phyloP scores from a whole-genome alignment of 208 protist species.

The Leishmania turanica region DNA sequence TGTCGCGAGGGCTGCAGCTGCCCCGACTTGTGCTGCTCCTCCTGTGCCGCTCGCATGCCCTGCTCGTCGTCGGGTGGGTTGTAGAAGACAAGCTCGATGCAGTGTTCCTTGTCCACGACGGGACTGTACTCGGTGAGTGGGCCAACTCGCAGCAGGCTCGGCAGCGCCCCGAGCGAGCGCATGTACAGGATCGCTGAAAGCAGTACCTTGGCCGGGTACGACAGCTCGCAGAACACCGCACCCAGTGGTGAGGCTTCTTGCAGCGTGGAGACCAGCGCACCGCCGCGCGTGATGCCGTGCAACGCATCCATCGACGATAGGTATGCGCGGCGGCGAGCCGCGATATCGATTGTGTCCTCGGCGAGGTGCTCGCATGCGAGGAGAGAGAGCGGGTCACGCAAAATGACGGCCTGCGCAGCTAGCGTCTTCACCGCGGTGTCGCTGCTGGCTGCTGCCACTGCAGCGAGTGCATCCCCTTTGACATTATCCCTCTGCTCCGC shows the following conservation, averaged over 20 bases:
- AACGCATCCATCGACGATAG: slow-evolving; percentile 19
- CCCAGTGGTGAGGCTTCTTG: slow-evolving; percentile 27
- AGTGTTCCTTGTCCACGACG: slow-evolving; percentile 82
- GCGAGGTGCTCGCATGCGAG: slow-evolving; percentile 59
- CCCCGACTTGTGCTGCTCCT: slow-evolving; percentile 26
- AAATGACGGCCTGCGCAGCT: slow-evolving; percentile 46
- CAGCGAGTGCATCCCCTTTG: not conserved
- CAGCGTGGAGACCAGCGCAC: slow-evolving; percentile 26
- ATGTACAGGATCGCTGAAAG: slow-evolving; percentile 77
- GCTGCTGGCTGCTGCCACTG: not conserved
- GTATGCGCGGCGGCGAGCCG: slow-evolving; percentile 20
- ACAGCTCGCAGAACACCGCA: slow-evolving; percentile 54
- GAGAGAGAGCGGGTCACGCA: slow-evolving; percentile 48
- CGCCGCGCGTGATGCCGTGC: slow-evolving; percentile 4
- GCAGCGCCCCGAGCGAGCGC: slow-evolving; percentile 78
- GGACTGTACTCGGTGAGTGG: slow-evolving; percentile 62
- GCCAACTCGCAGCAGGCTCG: slow-evolving; percentile 69
- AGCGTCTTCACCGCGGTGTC: slow-evolving; percentile 11
- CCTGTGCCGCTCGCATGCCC: slow-evolving; percentile 20
- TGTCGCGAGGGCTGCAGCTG: slow-evolving; percentile 1
- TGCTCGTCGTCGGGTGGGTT: slow-evolving; percentile 33
- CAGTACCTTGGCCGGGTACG: slow-evolving; percentile 68
- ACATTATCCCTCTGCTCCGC: not conserved
- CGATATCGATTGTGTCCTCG: slow-evolving; percentile 32
- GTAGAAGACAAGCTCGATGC: slow-evolving; percentile 83